Evolutionary conservation across 2,329 filamentous ascomycete species (phyloP), one percentile per base, ranked within the genome.

Genomic region (Pseudogymnoascus sp.): DNA sequence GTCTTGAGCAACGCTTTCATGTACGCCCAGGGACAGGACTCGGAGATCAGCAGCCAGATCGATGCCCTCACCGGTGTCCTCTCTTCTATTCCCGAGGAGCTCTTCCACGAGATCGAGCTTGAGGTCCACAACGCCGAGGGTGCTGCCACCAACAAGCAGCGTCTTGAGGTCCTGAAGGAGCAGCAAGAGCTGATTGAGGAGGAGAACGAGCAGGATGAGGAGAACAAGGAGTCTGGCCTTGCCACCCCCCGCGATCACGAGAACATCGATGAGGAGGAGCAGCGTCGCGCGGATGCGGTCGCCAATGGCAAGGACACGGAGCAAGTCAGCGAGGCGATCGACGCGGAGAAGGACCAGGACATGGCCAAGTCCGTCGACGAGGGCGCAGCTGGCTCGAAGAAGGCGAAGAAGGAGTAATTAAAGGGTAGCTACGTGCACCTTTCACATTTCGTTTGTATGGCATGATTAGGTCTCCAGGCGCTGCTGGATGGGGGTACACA

Each of bases 51-150:
- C 33, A 90, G 85, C 64, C 93, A 97, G 77, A 92, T 99, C 63
- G 92, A 97, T 67, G 92, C 94, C 0, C 84, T 99, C 57, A 90
- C 92, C 63, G 90, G 92, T 61, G 94, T 99, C 4, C 80, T 99
- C 39, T 95, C 90, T 39, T 92, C 89, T 63, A 97, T 99, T 65
- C 94, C 94, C 2, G 94, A 99, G 76, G 94, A 99, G 75, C 82
- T 99, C 39, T 99, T 95, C 89, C 94, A 99, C 81, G 94, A 99
- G 79, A 97, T 99, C 65, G 94, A 97, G 77, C 88, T 99, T 33
- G 94, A 99, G 78, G 92, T 99, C 8, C 91, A 97, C 81, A 96
- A 88, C 64, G 92, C 93, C 57, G 94, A 99, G 77, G 94, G 94
- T 64, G 93, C 92, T 9, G 94, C 94, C 22, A 99, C 94, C 67